Conservation (phyloP, 192 early-diverging fungal genomes). For the Coemansia sp. region DNA sequence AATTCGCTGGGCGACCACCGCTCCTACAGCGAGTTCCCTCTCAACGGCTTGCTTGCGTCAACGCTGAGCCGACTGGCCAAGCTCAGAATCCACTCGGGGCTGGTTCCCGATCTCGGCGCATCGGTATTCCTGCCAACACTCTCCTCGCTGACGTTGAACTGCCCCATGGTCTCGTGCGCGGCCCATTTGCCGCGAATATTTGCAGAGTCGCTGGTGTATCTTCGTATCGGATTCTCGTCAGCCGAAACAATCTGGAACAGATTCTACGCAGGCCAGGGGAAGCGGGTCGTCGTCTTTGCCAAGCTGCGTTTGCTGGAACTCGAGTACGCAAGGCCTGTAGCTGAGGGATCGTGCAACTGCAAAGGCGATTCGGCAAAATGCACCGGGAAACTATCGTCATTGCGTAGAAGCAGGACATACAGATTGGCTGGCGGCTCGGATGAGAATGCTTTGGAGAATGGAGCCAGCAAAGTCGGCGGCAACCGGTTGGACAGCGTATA, state of each 20-base stretch:
- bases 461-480: not conserved
- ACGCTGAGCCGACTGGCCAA: constrained; percentile 21
- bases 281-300: constrained; percentile 15
- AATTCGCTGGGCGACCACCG: constrained; percentile 23
- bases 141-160: constrained; percentile 25
- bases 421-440: not conserved
- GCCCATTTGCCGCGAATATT: constrained; percentile 35
- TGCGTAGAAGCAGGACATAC: not conserved
- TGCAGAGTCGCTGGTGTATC: constrained; percentile 29
- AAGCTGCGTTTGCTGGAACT: constrained; percentile 27
- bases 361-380: not conserved
- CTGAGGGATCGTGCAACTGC: constrained; percentile 1
- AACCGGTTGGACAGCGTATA: constrained; percentile 5
- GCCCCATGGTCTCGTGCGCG: constrained; percentile 23
- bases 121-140: constrained; percentile 35
- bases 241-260: constrained; percentile 36
- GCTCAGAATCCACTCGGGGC: constrained; percentile 18
- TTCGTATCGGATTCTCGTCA: constrained; percentile 38
- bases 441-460: not conserved
- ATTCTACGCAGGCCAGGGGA: constrained; percentile 24
- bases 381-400: not conserved
- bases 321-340: constrained; percentile 23
- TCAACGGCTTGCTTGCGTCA: constrained; percentile 34
- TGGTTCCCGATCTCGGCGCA: constrained; percentile 30
- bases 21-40: constrained; percentile 36